phyloP scores from a whole-genome alignment of 225 moss, liverwort and hornwort genomes.

The Ulota crispa region DNA sequence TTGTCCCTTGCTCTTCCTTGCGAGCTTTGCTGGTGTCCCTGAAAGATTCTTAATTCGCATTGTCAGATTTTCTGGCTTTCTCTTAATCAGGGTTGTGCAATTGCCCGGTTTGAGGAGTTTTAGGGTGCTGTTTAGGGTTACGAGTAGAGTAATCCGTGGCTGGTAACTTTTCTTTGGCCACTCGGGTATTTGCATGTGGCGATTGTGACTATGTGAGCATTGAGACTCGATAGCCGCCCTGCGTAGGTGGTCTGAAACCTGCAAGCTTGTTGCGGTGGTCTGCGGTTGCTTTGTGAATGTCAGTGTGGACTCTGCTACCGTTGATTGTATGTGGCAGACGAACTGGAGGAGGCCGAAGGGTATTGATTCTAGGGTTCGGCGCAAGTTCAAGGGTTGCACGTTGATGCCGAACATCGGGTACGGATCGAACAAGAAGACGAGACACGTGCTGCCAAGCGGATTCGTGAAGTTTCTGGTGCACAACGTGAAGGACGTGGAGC shows the following conservation, averaged over 20 bases:
- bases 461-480: conserved; percentile 90
- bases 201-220: background rate
- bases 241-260: background rate
- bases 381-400: conserved; percentile 81
- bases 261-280: background rate
- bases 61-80: background rate
- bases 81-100: background rate
- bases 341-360: conserved; percentile 93
- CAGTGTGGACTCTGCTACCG: background rate
- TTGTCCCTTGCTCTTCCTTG: background rate
- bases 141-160: background rate
- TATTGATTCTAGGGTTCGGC: conserved; percentile 86
- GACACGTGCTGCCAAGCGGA: conserved; percentile 77
- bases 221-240: background rate
- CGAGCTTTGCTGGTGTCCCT: background rate
- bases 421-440: conserved; percentile 93
- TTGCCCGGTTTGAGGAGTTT: background rate
- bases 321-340: conserved; percentile 36
- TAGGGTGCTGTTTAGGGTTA: background rate
- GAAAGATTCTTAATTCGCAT: background rate
- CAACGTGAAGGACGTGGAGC: conserved; percentile 81
- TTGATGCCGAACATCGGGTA: conserved; percentile 94
- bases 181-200: too few species aligned
- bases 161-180: background rate
- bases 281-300: background rate